Percentiles rank a stretch among this genome's conserved stretches.
Evolutionary conservation across 1,139 yeast species (phyloP).

Genomic region (Yamadazyma dendronema): DNA sequence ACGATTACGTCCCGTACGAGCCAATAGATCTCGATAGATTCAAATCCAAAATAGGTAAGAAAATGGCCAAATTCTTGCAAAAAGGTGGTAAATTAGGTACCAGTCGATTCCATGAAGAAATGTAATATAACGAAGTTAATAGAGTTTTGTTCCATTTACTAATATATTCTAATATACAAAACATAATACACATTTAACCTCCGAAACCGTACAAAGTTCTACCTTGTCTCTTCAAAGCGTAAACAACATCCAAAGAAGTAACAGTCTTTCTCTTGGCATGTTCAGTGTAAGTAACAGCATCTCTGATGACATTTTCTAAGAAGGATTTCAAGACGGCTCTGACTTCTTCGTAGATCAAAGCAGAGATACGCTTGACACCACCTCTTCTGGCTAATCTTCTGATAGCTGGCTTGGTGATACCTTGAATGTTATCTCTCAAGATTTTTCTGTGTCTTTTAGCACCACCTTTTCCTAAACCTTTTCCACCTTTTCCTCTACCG

Average conservation of each 20-base stretch:
- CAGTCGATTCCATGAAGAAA: slow-evolving; percentile 8
- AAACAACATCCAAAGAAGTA: slow-evolving; percentile 23
- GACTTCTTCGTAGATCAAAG: slow-evolving; percentile 97
- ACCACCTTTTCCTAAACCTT: slow-evolving; percentile 99
- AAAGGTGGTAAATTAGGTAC: slow-evolving; percentile 31
- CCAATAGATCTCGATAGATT: slow-evolving; percentile 34
- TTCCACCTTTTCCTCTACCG: slow-evolving; percentile 99
- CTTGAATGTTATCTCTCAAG: slow-evolving; percentile 98
- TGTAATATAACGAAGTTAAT: not conserved
- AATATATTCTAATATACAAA: slow-evolving; percentile 19
- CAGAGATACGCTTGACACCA: slow-evolving; percentile 99
- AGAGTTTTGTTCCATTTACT: too few relatives aligned
- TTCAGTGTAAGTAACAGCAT: slow-evolving; percentile 98
- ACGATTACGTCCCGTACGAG: slow-evolving; percentile 24
- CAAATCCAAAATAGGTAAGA: slow-evolving; percentile 29
- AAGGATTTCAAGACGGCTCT: slow-evolving; percentile 95
- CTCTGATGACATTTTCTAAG: slow-evolving; percentile 97
- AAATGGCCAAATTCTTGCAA: slow-evolving; percentile 23
- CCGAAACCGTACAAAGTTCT: slow-evolving; percentile 99
- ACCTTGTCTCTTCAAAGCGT: slow-evolving; percentile 82
- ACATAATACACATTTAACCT: slow-evolving; percentile 57
- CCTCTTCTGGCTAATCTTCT: slow-evolving; percentile 99
- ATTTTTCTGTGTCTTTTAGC: slow-evolving; percentile 99
- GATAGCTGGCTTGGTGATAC: slow-evolving; percentile 99
- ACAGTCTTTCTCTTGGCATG: slow-evolving; percentile 99